Conservation (phyloP, 139 green algal species). For the Chlorella vulgaris region DNA sequence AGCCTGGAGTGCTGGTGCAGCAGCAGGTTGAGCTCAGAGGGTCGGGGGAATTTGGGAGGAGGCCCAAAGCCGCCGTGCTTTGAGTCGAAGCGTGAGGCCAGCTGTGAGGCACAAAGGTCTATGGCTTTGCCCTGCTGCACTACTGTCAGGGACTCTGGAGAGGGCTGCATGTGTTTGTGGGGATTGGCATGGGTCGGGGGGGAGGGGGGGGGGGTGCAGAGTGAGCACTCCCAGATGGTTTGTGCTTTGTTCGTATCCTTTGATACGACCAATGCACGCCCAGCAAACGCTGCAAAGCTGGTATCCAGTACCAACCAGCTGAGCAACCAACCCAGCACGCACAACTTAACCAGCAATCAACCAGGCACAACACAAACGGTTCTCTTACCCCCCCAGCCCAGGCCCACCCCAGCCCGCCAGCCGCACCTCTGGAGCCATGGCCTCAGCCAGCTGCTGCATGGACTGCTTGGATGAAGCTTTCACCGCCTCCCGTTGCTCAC, state of each 20-base stretch:
- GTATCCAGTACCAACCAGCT: no score
- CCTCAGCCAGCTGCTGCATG: slow-evolving; percentile 65
- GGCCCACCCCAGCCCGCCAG: no score
- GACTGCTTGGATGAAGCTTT: slow-evolving; percentile 37
- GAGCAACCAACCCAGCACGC: no score
- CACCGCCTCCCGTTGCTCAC: slow-evolving; percentile 45
- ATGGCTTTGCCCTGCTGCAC: slow-evolving; percentile 18
- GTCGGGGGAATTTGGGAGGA: slow-evolving; percentile 91
- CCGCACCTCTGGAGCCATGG: slow-evolving; percentile 27
- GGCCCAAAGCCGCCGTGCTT: slow-evolving; percentile 79
- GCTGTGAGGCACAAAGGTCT: slow-evolving; percentile 44
- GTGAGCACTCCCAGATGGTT: no score
- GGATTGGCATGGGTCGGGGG: background rate
- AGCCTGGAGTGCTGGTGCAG: slow-evolving; percentile 48
- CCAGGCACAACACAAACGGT: no score
- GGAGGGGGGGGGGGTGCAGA: background rate
- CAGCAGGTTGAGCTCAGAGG: slow-evolving; percentile 81
- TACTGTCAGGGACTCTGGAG: slow-evolving; percentile 18
- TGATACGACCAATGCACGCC: no score
- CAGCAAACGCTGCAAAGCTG: no score
- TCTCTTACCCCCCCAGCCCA: no score
- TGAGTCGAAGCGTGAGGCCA: slow-evolving; percentile 67
- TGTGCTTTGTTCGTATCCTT: no score
- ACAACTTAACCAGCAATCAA: no score
- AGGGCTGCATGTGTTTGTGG: no score